Evolutionary conservation across 768 basidiomycete species (phyloP).

Genomic region (Kwoniella shandongensis): DNA sequence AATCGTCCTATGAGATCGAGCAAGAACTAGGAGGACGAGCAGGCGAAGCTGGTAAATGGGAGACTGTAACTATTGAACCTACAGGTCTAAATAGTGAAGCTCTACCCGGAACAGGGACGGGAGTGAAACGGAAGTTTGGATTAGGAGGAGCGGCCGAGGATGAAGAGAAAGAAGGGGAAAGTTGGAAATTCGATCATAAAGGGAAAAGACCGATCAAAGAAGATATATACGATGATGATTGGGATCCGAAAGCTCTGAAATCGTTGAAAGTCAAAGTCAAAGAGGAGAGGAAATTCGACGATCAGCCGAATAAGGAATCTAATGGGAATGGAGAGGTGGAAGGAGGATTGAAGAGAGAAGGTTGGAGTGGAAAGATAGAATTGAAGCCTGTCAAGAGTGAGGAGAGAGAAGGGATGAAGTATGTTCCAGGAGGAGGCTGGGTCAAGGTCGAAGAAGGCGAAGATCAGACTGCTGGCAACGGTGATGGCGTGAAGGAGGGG

Average conservation of each 20-base stretch:
- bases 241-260: conserved; percentile 72
- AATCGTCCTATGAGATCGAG: conserved; percentile 61
- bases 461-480: conserved; percentile 11
- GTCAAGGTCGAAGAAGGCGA: conserved; percentile 23
- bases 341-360: conserved; percentile 15
- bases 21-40: conserved; percentile 41
- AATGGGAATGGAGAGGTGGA: conserved; percentile 12
- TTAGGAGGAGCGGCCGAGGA: conserved; percentile 23
- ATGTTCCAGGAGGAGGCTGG: conserved; percentile 15
- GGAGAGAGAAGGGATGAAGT: conserved; percentile 12
- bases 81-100: neutral
- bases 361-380: conserved; percentile 17
- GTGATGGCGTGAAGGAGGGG: conserved; percentile 4
- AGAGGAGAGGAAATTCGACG: conserved; percentile 26
- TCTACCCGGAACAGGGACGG: neutral
- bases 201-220: conserved; percentile 64
- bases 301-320: conserved; percentile 23
- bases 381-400: conserved; percentile 4
- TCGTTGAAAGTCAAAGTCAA: conserved; percentile 61
- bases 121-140: conserved; percentile 22
- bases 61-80: conserved; percentile 6
- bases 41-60: conserved; percentile 18
- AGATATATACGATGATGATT: conserved; percentile 69
- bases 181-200: conserved; percentile 62
- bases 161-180: conserved; percentile 36